A percentile compares a stretch with the other conserved stretches of the same genome.
phyloP scores from a whole-genome alignment of 2,329 filamentous ascomycete genomes.

The Thelonectria rubi region DNA sequence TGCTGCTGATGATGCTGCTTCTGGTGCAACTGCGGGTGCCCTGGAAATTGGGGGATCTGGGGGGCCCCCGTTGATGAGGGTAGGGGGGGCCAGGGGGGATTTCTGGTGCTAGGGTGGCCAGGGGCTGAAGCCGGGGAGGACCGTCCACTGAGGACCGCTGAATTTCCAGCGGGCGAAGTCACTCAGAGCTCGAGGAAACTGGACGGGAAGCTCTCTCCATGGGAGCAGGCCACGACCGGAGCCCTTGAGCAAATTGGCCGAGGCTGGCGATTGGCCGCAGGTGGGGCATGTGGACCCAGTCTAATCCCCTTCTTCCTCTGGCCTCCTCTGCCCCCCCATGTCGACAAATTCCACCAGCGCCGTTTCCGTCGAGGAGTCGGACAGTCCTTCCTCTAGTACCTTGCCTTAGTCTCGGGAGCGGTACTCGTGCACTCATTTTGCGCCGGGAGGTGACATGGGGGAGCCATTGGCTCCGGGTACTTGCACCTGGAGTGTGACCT shows the following conservation, averaged over 20 bases:
- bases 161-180: constrained; percentile 13
- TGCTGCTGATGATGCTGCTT: constrained; percentile 25
- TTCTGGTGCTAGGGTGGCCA: constrained; percentile 21
- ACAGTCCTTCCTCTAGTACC: constrained; percentile 15
- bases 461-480: constrained; percentile 7
- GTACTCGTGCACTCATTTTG: constrained; percentile 18
- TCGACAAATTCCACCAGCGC: constrained; percentile 24
- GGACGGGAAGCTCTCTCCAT: constrained; percentile 1
- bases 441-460: constrained; percentile 8
- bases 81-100: constrained; percentile 32
- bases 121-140: constrained; percentile 8
- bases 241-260: constrained; percentile 32
- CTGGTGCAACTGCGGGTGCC: constrained; percentile 38
- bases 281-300: constrained; percentile 2
- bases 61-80: constrained; percentile 27
- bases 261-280: constrained; percentile 18
- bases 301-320: constrained; percentile 10
- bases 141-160: constrained; percentile 4
- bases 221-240: constrained; percentile 20
- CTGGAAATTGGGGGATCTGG: constrained; percentile 42
- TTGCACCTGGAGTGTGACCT: constrained; percentile 3
- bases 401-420: constrained; percentile 21
- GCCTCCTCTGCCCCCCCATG: constrained; percentile 16
- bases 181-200: constrained; percentile 5
- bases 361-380: constrained; percentile 16